phyloP scores from a whole-genome alignment of 306 rosid genomes.

The Clitoria ternatea region DNA sequence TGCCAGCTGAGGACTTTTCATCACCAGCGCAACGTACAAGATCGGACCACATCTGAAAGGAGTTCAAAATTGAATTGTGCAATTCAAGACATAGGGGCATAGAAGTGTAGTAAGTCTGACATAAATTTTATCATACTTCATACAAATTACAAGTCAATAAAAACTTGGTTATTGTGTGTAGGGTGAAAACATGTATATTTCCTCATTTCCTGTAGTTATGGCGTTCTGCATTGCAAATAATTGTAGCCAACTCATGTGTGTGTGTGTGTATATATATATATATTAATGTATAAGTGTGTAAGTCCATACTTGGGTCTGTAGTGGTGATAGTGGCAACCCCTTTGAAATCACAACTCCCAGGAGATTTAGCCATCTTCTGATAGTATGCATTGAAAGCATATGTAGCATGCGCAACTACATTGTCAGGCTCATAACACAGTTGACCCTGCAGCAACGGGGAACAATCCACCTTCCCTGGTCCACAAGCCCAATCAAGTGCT shows the following conservation, averaged over 20 bases:
- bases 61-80: background rate
- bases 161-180: background rate
- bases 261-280: too few relatives aligned
- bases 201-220: background rate
- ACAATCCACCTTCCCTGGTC: conserved; percentile 94
- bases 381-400: conserved; percentile 88
- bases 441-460: conserved; percentile 78
- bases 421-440: conserved; percentile 75
- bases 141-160: background rate
- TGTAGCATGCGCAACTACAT: conserved; percentile 67
- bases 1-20: background rate
- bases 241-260: background rate
- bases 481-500: conserved; percentile 96
- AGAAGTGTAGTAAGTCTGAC: background rate
- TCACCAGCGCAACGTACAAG: background rate
- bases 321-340: conserved; percentile 86
- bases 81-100: background rate
- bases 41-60: background rate
- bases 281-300: background rate
- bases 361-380: conserved; percentile 74
- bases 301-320: conserved; percentile 75
- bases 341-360: conserved; percentile 91
- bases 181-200: conserved; percentile 4
- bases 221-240: background rate
- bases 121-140: background rate